Conservation (phyloP, 371 early-diverging fungal genomes). For the Mortierella sp. region DNA sequence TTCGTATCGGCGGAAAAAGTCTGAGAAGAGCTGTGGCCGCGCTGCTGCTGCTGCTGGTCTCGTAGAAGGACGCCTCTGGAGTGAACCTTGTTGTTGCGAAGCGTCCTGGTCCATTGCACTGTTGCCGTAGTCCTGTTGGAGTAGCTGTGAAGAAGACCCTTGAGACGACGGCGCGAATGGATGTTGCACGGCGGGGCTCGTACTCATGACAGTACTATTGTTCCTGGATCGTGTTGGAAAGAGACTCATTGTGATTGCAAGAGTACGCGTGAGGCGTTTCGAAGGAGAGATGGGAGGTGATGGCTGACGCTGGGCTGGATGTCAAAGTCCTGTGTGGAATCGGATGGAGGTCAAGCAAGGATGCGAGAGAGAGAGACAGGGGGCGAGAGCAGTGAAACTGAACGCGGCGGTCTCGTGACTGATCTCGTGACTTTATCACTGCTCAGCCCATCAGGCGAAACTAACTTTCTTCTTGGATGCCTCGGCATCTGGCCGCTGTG, state of each 20-base stretch:
- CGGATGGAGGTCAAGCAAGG: neutral
- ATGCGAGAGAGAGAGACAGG: neutral
- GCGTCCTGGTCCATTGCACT: conserved; percentile 27
- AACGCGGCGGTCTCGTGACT: neutral
- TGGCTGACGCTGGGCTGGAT: no score
- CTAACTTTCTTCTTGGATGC: conserved; percentile 20
- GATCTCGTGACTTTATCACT: neutral
- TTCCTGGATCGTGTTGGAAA: conserved; percentile 44
- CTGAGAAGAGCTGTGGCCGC: conserved; percentile 50
- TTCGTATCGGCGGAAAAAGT: conserved; percentile 60
- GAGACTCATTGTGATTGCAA: conserved; percentile 17
- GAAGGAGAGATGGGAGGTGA: neutral
- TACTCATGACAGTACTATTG: conserved; percentile 24
- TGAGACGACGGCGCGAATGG: conserved; percentile 1
- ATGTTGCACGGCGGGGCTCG: conserved; percentile 7
- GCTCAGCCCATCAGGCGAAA: conserved; percentile 25
- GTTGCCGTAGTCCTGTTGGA: conserved; percentile 2
- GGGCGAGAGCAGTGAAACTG: no score
- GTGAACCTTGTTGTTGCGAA: conserved; percentile 7
- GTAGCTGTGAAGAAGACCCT: conserved; percentile 6
- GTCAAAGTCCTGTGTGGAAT: no score
- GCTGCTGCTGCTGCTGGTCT: conserved; percentile 17
- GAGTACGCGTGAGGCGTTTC: neutral
- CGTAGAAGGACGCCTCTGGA: conserved; percentile 14
- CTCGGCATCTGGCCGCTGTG: neutral